These are phyloP conservation scores for Xylaria arbuscula DNA, from an alignment of 2,329 filamentous ascomycete species.

Conservation along the genomic window DNA sequence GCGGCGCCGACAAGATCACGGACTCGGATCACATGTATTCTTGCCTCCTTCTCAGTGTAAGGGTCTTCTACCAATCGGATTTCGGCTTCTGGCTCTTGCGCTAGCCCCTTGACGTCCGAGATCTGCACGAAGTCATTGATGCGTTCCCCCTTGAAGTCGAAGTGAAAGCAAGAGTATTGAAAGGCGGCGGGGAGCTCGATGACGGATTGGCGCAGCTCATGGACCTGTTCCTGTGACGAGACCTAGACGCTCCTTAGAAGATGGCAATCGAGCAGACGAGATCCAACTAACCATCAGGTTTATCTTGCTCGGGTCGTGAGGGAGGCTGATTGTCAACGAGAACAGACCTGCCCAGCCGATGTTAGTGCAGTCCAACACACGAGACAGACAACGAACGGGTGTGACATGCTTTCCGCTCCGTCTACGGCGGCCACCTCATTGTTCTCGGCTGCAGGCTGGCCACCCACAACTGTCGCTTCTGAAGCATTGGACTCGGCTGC, in stretches of 20 bases:
- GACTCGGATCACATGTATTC: conserved; percentile 91
- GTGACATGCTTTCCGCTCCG: conserved; percentile 45
- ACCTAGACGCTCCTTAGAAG: conserved; percentile 65
- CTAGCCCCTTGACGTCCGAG: conserved; percentile 85
- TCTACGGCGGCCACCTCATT: conserved; percentile 44
- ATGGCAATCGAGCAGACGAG: conserved; percentile 14
- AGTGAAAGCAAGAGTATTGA: conserved; percentile 98
- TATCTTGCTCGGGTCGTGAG: conserved; percentile 81
- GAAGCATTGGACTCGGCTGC: conserved; percentile 42
- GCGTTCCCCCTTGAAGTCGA: conserved; percentile 87
- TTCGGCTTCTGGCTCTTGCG: conserved; percentile 77
- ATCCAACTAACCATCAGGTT: conserved; percentile 79
- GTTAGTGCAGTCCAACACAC: conserved; percentile 17
- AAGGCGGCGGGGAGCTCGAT: conserved; percentile 93
- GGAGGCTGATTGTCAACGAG: conserved; percentile 80
- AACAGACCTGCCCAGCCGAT: conserved; percentile 58
- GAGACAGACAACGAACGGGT: not conserved
- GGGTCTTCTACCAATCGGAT: conserved; percentile 89
- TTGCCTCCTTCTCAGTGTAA: conserved; percentile 97
- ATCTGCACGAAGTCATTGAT: conserved; percentile 97
- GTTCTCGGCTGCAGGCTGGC: conserved; percentile 40
- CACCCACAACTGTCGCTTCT: conserved; percentile 43
- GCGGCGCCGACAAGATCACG: conserved; percentile 93
- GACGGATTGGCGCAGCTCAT: conserved; percentile 96
- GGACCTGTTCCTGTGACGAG: conserved; percentile 92